Conservation (phyloP, 2,329 filamentous ascomycete genomes). For the Trichoderma lentiforme region DNA sequence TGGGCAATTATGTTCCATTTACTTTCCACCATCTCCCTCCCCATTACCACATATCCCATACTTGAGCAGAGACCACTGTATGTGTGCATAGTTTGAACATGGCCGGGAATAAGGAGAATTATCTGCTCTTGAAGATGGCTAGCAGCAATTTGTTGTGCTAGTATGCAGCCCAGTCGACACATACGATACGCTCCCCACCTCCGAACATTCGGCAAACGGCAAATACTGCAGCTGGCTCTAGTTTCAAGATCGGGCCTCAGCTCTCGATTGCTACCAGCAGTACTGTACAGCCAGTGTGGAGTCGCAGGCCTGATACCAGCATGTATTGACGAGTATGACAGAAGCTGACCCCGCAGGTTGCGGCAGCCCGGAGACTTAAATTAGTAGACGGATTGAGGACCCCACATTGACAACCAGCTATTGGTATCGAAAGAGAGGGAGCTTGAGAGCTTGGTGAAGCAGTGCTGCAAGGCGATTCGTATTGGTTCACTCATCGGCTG, state of each 20-base stretch:
- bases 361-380: conserved; percentile 6
- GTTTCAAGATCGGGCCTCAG: conserved; percentile 6
- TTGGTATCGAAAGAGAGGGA: background rate
- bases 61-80: background rate
- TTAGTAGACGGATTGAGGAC: conserved; percentile 9
- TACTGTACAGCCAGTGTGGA: background rate
- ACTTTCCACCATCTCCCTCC: background rate
- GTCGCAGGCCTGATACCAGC: background rate
- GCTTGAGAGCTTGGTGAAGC: background rate
- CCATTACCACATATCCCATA: background rate
- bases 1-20: background rate
- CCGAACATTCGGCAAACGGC: conserved; percentile 1
- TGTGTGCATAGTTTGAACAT: background rate
- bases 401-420: conserved; percentile 2
- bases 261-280: background rate
- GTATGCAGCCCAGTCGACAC: background rate
- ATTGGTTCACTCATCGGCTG: background rate
- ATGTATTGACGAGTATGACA: background rate
- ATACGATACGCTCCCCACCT: background rate
- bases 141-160: background rate
- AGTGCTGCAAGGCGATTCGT: background rate
- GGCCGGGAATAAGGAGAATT: background rate
- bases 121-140: background rate
- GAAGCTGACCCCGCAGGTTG: conserved; percentile 2
- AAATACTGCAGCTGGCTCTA: conserved; percentile 7